Evolutionary conservation across 2,329 filamentous ascomycete species (phyloP), one percentile per base, ranked within the genome.

Genomic region (Furcasterigmium sp.): DNA sequence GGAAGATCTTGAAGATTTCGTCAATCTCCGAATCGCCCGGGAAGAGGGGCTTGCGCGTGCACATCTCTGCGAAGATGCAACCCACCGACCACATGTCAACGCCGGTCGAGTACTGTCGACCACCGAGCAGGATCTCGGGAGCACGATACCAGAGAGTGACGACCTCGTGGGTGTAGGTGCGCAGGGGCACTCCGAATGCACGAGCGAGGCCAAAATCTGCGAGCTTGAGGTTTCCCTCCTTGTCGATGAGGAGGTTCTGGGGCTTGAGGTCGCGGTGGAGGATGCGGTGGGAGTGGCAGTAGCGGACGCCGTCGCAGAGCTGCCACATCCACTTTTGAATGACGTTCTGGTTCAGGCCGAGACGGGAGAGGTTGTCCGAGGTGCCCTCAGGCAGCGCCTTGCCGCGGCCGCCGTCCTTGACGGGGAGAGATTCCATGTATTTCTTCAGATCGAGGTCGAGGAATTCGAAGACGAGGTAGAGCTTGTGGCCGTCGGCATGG

Each of bases 81-180:
- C 90, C 90, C 39, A 91, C 84, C 25, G 87, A 93, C 90, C 90
- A 95, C 87, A 95, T 95, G 59, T 95, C 90, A 34, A 95, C 89
- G 45, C 90, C 90, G 13, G 90, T 95, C 13, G 87, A 93, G 69
- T 95, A 95, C 63, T 95, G 89, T 41, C 90, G 83, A 45, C 90
- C 89, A 60, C 90, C 90, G 2, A 95, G 80, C 17, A 95, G 76
- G 65, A 95, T 94, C 64, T 95, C 90, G 1, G 90, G 90, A 8
- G 89, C 79, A 49, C 91, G 85, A 63, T 95, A 95, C 90, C 90
- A 95, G 45, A 95, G 75, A 2, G 90, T 95, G 46, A 95, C 90
- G 47, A 95, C 89, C 76, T 95, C 90, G 67, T 95, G 90, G 39
- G 91, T 95, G 65, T 95, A 95, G 41, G 90, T 95, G 56, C 90